Percentiles rank a stretch among this genome's conserved stretches.
Evolutionary conservation across 495 filamentous ascomycete genomes (phyloP).

Genomic region (Aspergillus baeticus): DNA sequence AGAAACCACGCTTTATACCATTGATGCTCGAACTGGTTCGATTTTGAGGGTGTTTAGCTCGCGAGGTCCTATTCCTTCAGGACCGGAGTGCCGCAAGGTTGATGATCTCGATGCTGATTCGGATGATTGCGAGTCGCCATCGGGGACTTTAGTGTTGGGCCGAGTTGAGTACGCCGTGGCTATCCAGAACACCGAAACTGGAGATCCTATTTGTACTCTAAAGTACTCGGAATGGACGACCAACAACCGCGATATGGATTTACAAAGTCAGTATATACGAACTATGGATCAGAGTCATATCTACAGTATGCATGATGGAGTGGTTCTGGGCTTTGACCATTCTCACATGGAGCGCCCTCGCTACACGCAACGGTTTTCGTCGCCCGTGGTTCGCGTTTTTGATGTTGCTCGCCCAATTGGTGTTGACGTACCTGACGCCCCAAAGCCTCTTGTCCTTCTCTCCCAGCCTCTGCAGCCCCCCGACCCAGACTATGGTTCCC

Average conservation of each 20-base stretch:
- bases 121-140: constrained; percentile 70
- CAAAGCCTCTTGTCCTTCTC: constrained; percentile 68
- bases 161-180: constrained; percentile 84
- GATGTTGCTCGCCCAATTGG: constrained; percentile 76
- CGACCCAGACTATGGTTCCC: constrained; percentile 52
- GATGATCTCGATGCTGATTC: constrained; percentile 62
- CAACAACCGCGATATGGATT: constrained; percentile 87
- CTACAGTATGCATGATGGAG: constrained; percentile 83
- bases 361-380: constrained; percentile 68
- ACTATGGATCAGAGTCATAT: constrained; percentile 89
- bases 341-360: constrained; percentile 51
- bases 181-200: constrained; percentile 74
- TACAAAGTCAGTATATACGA: constrained; percentile 72
- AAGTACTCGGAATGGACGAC: constrained; percentile 94
- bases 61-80: constrained; percentile 48
- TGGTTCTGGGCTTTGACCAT: constrained; percentile 76
- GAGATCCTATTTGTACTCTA: constrained; percentile 79
- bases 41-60: constrained; percentile 66
- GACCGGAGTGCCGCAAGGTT: constrained; percentile 50
- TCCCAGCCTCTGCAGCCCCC: constrained; percentile 79
- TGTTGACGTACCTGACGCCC: constrained; percentile 52
- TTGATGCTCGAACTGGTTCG: constrained; percentile 80
- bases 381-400: constrained; percentile 87
- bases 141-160: constrained; percentile 73
- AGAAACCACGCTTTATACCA: constrained; percentile 74